Evolutionary conservation across 1,139 yeast species (phyloP), one percentile per base, ranked within the genome.

Genomic region (Yamadazyma aaseri): DNA sequence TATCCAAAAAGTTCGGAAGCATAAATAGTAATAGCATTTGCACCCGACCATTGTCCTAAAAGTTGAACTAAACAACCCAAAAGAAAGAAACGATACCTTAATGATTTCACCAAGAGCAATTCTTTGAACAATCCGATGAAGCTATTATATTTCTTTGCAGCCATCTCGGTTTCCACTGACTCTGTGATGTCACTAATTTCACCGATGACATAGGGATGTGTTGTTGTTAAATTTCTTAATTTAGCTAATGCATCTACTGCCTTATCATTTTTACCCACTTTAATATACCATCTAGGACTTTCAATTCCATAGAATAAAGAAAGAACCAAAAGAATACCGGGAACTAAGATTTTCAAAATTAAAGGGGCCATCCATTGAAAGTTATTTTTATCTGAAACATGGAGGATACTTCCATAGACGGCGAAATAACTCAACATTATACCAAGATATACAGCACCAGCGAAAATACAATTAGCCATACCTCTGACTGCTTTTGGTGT

Each of bases 31-130:
- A 75, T 59, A 3, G 80, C 74, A 40, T 73, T 75, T 20, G 80
- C 76, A 30, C 82, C 82, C 22, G 76, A 60, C 71, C 79, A 73
- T 53, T 76, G 81, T 25, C 77, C 73, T 34, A 76, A 58, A 28
- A 77, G 40, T 41, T 74, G 76, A 10, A 74, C 58, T 27, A 58
- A 42, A 20, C 65, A 49, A 6, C 73, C 59, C 22, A 70, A 53
- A 16, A 47, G 51, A 25, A 71, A 51, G 47, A 76, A 65, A 46
- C 73, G 57, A 49, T 68, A 64, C 39, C 62, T 55, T 41, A 59
- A 56, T 21, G 64, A 63, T 38, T 45, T 60, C 32, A 53, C 60
- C 3, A 51, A 29, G 27, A 67, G 32, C 13, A 71, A 47, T 32
- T 67, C 71, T 40, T 52, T 63, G 29, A 65, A 28, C 29, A 53